Conservation (phyloP, 495 filamentous ascomycete species). For the Trichoderma erinaceum region DNA sequence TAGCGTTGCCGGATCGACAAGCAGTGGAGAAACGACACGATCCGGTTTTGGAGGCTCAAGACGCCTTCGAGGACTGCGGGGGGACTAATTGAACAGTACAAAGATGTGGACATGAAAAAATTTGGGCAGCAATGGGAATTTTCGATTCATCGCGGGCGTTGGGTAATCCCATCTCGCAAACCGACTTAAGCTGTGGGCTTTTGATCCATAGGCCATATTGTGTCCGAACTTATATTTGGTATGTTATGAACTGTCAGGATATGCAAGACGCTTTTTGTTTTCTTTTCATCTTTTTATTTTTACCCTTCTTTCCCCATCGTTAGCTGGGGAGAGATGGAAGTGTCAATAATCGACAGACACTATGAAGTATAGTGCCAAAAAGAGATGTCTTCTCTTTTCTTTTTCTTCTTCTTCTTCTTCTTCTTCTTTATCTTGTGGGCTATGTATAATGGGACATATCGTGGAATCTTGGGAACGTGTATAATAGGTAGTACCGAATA, state of each 20-base stretch:
- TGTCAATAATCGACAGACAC: background rate
- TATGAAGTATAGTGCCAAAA: background rate
- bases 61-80: background rate
- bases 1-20: slow-evolving; percentile 13
- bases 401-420: no score
- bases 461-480: background rate
- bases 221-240: background rate
- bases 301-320: background rate
- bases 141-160: slow-evolving; percentile 1
- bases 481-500: background rate
- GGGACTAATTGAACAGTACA: background rate
- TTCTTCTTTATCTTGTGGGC: no score
- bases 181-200: background rate
- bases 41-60: background rate
- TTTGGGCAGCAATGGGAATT: background rate
- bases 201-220: background rate
- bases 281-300: background rate
- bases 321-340: background rate
- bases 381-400: background rate
- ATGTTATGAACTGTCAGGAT: background rate
- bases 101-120: background rate
- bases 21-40: slow-evolving; percentile 4
- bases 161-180: background rate
- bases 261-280: background rate
- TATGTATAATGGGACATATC: background rate